Conservation (phyloP, 2,329 filamentous ascomycete species). For the Aspergillus pseudonomiae region DNA sequence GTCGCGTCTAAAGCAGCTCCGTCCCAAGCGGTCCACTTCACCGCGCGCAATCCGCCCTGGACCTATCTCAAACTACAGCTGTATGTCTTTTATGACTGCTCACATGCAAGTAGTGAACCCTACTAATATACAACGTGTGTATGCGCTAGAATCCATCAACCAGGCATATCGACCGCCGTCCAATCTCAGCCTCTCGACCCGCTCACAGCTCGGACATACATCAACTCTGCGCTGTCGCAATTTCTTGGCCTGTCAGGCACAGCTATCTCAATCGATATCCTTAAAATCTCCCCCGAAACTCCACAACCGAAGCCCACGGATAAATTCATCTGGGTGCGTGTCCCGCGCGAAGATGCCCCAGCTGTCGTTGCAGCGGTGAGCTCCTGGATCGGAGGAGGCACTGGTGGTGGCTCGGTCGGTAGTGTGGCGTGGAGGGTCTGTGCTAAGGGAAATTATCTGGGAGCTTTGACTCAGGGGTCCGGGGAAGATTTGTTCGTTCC, state of each 20-base stretch:
- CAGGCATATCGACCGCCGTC: conserved; percentile 21
- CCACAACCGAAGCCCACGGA: conserved; percentile 7
- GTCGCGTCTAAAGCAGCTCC: conserved; percentile 3
- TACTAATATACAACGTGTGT: conserved; percentile 9
- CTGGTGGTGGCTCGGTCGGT: conserved; percentile 12
- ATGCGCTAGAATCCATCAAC: conserved; percentile 31
- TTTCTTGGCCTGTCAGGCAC: conserved; percentile 52
- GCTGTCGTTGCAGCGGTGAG: conserved; percentile 49
- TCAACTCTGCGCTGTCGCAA: conserved; percentile 50
- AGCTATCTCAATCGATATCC: conserved; percentile 51
- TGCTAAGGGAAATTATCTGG: conserved; percentile 42
- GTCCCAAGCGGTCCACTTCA: conserved; percentile 35
- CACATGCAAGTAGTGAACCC: background rate
- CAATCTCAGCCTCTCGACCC: conserved; percentile 39
- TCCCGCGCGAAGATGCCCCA: conserved; percentile 48
- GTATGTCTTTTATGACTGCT: conserved; percentile 27
- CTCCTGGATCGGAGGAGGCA: conserved; percentile 47
- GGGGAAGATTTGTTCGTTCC: conserved; percentile 39
- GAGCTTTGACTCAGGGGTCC: conserved; percentile 37
- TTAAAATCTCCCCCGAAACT: conserved; percentile 36
- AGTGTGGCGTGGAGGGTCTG: conserved; percentile 44
- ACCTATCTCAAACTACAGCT: conserved; percentile 48
- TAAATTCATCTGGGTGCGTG: conserved; percentile 45
- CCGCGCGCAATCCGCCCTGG: conserved; percentile 47
- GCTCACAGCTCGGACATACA: conserved; percentile 50